These are phyloP conservation scores for Rhizophagus prolifer DNA, from an alignment of 192 early-diverging fungal species.

Conservation along the genomic window DNA sequence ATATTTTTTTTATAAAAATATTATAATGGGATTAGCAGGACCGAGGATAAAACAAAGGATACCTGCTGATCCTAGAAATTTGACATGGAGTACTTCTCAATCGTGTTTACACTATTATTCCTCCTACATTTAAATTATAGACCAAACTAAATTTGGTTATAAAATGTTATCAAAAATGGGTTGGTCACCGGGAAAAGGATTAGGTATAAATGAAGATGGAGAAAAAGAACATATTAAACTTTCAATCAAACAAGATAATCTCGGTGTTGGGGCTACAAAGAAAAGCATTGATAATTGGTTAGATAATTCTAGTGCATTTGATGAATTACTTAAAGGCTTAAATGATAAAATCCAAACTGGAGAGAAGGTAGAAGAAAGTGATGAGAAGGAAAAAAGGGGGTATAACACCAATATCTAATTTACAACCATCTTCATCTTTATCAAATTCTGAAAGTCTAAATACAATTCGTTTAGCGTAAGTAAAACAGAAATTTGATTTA, in stretches of 20 bases:
- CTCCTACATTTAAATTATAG: conserved; percentile 37
- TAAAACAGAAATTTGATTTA: background rate
- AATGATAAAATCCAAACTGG: conserved; percentile 58
- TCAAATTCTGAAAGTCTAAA: background rate
- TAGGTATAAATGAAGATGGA: conserved; percentile 88
- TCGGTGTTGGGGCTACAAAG: conserved; percentile 88
- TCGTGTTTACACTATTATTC: background rate
- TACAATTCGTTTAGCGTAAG: conserved; percentile 8
- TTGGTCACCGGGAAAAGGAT: conserved; percentile 90
- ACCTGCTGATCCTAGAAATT: conserved; percentile 88
- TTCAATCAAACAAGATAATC: conserved; percentile 77
- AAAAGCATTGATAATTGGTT: conserved; percentile 94
- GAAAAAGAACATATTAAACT: conserved; percentile 83
- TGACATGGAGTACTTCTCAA: conserved; percentile 68
- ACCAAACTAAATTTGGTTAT: conserved; percentile 83
- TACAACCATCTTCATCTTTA: background rate
- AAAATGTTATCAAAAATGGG: conserved; percentile 96
- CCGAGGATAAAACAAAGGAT: conserved; percentile 76
- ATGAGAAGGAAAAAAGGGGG: conserved; percentile 39
- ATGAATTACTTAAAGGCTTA: conserved; percentile 74
- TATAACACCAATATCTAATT: background rate
- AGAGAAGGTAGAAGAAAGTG: conserved; percentile 38
- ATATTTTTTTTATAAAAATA: background rate
- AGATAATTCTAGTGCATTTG: conserved; percentile 86
- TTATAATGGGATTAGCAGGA: conserved; percentile 69